Evolutionary conservation across 148 eudicot species (phyloP), one percentile per base, ranked within the genome.

Genomic region (Silene conica): DNA sequence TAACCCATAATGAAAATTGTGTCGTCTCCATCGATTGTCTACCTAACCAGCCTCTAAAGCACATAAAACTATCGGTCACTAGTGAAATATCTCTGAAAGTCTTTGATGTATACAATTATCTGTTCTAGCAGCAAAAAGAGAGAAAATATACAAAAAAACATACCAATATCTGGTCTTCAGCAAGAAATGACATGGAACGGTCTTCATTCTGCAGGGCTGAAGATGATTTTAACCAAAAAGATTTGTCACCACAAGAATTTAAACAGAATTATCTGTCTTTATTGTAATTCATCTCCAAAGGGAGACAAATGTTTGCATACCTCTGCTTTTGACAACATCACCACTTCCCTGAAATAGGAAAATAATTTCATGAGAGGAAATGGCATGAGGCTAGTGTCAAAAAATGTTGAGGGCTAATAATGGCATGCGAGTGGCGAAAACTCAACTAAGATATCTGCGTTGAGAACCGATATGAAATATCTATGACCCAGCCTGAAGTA

Each of bases 121-220:
- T 52, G 20, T 52, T 54, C 4, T 23, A 14, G 68, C 16, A 13
- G 12, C 23, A 31, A 58, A n/a, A 61, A 6, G 34, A 34, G 56
- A 60, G 43, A 61, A 0, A 58, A 56, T 60, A 69, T 48, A 5
- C 9, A 69, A 67, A 73, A 73, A 76, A 74, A 59, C 57, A 67
- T 95, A 96, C 99, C 85, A 96, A 86, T 70, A 96, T 96, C 78
- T 96, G 99, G 72, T 96, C 96, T 54, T 96, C 99, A 50, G 96
- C 96, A 74, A 79, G 82, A 67, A 89, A 89, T 77, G 90, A 75
- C 76, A 82, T 84, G 52, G 90, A 78, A 56, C 74, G 56, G 80
- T 90, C 99, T 81, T 79, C 87, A 52, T 64, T 87, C 77, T 86
- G 91, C 65, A 69, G 76, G 72, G 78, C 89, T 88, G 89, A 74